These are phyloP conservation scores for Trebouxia sp. DNA, from an alignment of 139 green algal species.

Conservation along the genomic window DNA sequence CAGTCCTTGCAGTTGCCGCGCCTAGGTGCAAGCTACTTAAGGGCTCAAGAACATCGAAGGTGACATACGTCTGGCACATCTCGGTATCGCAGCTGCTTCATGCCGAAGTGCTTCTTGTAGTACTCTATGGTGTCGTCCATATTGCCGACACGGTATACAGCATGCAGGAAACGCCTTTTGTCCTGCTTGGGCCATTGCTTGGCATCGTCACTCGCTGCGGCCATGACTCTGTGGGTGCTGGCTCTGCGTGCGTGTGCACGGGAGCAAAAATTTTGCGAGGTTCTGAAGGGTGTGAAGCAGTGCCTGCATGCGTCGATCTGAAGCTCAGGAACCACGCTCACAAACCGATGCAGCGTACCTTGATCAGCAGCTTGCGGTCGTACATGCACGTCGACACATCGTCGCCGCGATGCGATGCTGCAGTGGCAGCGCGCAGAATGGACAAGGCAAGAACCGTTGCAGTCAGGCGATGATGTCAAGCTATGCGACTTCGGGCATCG, in stretches of 20 bases:
- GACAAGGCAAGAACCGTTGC: too few species aligned
- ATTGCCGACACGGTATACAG: constrained; percentile 78
- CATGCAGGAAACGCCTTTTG: constrained; percentile 81
- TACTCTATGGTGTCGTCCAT: constrained; percentile 74
- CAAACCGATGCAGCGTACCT: too few species aligned
- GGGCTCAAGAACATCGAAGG: too few species aligned
- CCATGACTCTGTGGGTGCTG: neutral
- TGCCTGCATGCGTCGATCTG: neutral
- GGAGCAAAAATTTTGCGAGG: neutral
- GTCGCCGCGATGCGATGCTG: too few species aligned
- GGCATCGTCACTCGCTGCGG: constrained; percentile 13
- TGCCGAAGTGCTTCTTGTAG: constrained; percentile 71
- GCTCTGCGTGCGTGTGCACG: neutral
- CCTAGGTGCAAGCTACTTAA: neutral
- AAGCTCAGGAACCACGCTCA: too few species aligned
- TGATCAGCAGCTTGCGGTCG: too few species aligned
- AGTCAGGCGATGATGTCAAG: too few species aligned
- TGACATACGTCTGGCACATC: constrained; percentile 73
- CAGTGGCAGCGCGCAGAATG: too few species aligned
- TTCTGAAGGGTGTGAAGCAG: neutral
- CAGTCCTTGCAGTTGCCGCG: neutral
- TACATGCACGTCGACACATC: too few species aligned
- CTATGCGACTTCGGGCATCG: too few species aligned
- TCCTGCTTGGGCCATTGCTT: constrained; percentile 50
- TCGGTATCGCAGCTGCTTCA: constrained; percentile 77